Base-by-base conservation (phyloP, 129 eudicot species). In the Calendula officinalis region DNA sequence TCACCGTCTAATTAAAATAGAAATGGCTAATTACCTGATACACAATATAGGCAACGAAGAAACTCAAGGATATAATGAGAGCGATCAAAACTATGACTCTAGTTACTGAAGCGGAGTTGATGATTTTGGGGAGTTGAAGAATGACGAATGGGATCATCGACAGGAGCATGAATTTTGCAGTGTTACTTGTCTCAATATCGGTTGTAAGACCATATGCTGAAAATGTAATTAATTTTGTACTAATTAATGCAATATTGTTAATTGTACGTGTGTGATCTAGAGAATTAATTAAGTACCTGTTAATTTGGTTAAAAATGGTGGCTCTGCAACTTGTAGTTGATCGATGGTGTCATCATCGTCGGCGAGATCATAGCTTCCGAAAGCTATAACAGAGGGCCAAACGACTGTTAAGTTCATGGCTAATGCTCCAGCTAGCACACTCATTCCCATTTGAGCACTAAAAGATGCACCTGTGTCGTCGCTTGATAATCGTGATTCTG, bases 341-440 rank as follows among this genome's bases (percentile, higher is more conserved):
- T 40, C 16, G 11, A 22, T 22, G 30, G 61, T 15, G 42, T 57
- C 72, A 37, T 74, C 77, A 30, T 75, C 67, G 6, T 46, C 80
- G 5, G 82, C 60, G 56, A 82, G 83, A 63, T 87, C 83, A 41
- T 75, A 78, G 66, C 86, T 87, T 56, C 87, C 95, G 5, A 84
- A 59, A 44, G 52, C 71, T 53, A 83, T 73, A 12, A 78, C 77
- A 9, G 73, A 38, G 3, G 87, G 91, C 95, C 95, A 87, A 41
- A 76, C 66, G 2, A 87, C 69, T 12, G 95, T 83, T 14, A 83
- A 71, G 51, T 71, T 72, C 85, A 84, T 65, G 14, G 73, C 85
- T 6, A 88, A 74, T 16, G 87, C 52, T 47, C 95, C 95, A 5
- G 91, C 85, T 6, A 83, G 67, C 30, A 87, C 46, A 52, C 77